Base-by-base conservation (phyloP, 352 stramenopile genomes). In the Phytopythium cucurbitacearum region DNA sequence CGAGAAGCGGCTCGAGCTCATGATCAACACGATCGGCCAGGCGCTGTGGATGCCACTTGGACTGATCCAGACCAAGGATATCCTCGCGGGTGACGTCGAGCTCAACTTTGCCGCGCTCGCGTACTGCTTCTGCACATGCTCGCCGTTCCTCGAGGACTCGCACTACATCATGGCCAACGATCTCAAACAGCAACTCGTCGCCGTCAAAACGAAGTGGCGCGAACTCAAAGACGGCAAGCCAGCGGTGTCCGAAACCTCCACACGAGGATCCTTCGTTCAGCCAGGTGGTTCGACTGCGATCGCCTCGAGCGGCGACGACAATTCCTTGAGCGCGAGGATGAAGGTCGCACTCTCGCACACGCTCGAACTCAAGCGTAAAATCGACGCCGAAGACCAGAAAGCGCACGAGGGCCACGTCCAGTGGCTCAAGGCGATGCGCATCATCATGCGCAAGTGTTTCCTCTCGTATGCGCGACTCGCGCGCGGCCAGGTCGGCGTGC, bases 391-490 rank as follows among this genome's bases (percentile, higher is more conserved):
- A 36, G 73, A 88, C 48, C 39, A 60, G 13, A 79, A 82, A 34
- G 69, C 79, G 7, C 75, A 76, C 15, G 81, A 91, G 33, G 77
- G 77, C 3, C 79, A 91, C 51, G 32, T 69, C 38, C 50, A 89
- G 9, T 91, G 81, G 81, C 74, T 72, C 63, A 88, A 89, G 47
- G 81, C 74, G 57, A 38, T 67, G 9, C 79, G 81, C 16, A 82
- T 91, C 47, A 69, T 90, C n/a, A 70, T 90, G 59, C 67, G 79
- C 21, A 91, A 91, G 55, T 90, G 76, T 48, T 91, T 91, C 40
- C 8, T 87, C 7, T 90, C 81, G 48, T 88, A 87, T 47, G 76
- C 75, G 32, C 64, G 75, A 1, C 53, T 91, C 32, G 75, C 77
- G 0, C 66, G 77, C 7, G 81, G 81, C 46, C 84, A 91, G 48